Evolutionary conservation across 2,329 filamentous ascomycete species (phyloP).

Genomic region (Fusarium pseudograminearum): DNA sequence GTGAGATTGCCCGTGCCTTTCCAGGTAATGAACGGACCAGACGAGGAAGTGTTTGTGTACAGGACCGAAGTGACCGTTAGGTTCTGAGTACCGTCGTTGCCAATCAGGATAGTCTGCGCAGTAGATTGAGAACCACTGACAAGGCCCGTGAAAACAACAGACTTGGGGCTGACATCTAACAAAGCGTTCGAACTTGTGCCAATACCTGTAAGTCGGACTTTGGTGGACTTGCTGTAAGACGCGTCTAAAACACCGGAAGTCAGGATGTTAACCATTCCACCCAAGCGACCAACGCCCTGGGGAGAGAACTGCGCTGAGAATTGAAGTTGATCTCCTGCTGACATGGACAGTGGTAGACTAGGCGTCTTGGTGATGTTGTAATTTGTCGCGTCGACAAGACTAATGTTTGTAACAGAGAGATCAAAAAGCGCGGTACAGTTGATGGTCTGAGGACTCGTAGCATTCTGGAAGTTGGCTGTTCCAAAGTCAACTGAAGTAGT

Average conservation of each 20-base stretch:
- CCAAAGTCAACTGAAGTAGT: conserved; percentile 63
- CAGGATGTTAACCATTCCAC: conserved; percentile 60
- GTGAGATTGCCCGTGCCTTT: conserved; percentile 52
- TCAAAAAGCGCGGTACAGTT: conserved; percentile 62
- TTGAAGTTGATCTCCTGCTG: conserved; percentile 55
- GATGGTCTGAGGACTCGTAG: conserved; percentile 49
- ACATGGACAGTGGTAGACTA: conserved; percentile 48
- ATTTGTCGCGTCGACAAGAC: conserved; percentile 51
- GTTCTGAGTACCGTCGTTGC: conserved; percentile 61
- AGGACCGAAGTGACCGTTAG: conserved; percentile 60
- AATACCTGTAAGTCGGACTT: conserved; percentile 62
- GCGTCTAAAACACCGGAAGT: conserved; percentile 59
- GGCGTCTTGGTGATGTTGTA: conserved; percentile 54
- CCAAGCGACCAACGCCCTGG: conserved; percentile 59
- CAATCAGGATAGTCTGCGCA: conserved; percentile 60
- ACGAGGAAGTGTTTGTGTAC: conserved; percentile 58
- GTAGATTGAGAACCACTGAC: conserved; percentile 57
- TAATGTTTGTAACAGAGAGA: conserved; percentile 57
- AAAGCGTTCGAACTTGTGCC: conserved; percentile 61
- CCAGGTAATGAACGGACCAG: conserved; percentile 59
- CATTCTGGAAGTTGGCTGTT: conserved; percentile 55
- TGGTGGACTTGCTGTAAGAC: conserved; percentile 60
- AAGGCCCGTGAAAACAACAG: conserved; percentile 62
- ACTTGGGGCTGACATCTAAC: conserved; percentile 60
- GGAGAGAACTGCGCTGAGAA: conserved; percentile 58